Evolutionary conservation across 768 basidiomycete genomes (phyloP).

Genomic region (Steccherinum ochraceum): DNA sequence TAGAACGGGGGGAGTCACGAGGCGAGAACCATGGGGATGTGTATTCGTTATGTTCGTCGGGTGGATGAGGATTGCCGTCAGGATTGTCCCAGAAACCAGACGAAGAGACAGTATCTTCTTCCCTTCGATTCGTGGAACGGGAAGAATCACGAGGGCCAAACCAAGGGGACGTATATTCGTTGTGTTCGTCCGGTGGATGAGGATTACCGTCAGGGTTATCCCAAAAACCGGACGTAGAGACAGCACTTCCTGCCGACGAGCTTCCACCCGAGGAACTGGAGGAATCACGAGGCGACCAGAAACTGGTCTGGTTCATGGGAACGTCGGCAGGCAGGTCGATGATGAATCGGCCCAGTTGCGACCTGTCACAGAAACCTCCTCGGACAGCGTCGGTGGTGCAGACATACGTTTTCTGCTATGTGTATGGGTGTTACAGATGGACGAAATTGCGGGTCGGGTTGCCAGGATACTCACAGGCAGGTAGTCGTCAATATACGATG

Average conservation of each 20-base stretch:
- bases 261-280: no score
- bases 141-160: neutral
- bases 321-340: slow-evolving; percentile 62
- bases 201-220: slow-evolving; percentile 56
- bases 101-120: no score
- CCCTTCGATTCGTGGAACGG: no score
- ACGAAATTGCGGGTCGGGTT: neutral
- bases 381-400: slow-evolving; percentile 81
- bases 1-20: no score
- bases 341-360: slow-evolving; percentile 87
- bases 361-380: slow-evolving; percentile 59
- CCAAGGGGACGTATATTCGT: slow-evolving; percentile 43
- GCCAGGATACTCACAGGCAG: slow-evolving; percentile 54
- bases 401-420: slow-evolving; percentile 83
- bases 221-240: slow-evolving; percentile 39
- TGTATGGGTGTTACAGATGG: slow-evolving; percentile 13
- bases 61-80: slow-evolving; percentile 49
- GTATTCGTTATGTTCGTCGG: slow-evolving; percentile 38
- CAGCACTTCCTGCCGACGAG: slow-evolving; percentile 16
- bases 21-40: slow-evolving; percentile 34
- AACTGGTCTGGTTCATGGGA: slow-evolving; percentile 64
- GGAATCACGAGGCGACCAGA: slow-evolving; percentile 90
- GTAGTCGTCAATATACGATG: slow-evolving; percentile 44
- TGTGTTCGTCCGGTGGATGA: slow-evolving; percentile 39
- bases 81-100: neutral